Base-by-base conservation (phyloP, 176 grass and related monocot species). In the Cocos nucifera region DNA sequence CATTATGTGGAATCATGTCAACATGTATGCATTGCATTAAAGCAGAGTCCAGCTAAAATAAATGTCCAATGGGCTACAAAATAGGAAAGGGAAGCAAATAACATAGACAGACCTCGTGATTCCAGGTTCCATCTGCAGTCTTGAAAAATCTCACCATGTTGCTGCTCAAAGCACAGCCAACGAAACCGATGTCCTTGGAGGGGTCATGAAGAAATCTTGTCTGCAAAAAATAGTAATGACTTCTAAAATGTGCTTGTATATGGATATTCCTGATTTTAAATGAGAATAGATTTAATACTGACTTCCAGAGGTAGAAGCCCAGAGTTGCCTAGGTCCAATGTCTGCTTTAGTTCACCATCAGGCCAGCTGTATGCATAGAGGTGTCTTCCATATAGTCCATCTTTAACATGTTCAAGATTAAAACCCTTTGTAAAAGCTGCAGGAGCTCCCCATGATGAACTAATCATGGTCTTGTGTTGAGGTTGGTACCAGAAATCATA, bases 401-500 rank as follows among this genome's bases (percentile, higher is more conserved):
- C 87, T 63, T 84, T 64, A 49, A 98, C 84, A 85, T 98, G 93
- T 25, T 92, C 78, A 65, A 81, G 84, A 71, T 98, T 51, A 16
- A 98, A 98, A 23, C 87, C 84, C 35, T 76, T 88, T 49, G 78
- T 70, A 61, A 92, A 92, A 9, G 87, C 87, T 3, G 73, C 71
- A 22, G 87, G 87, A 59, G 87, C 84, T 39, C 87, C 93, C 93
- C 93, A 98, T 21, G 93, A 86, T 15, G 87, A 92, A 60, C 87
- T 98, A 50, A 98, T 98, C 93, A 98, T 98, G 2, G 87, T 92
- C 66, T 88, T 86, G 74, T 98, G 93, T 44, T 81, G 82, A 48
- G 93, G 93, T 14, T 92, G 84, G 67, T 98, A 98, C 87, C 93
- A 92, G 76, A 76, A 98, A 68, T 98, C 87, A 73, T 98, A 98